Evolutionary conservation across 2,329 filamentous ascomycete genomes (phyloP).

Genomic region (Trichoderma pleuroti): DNA sequence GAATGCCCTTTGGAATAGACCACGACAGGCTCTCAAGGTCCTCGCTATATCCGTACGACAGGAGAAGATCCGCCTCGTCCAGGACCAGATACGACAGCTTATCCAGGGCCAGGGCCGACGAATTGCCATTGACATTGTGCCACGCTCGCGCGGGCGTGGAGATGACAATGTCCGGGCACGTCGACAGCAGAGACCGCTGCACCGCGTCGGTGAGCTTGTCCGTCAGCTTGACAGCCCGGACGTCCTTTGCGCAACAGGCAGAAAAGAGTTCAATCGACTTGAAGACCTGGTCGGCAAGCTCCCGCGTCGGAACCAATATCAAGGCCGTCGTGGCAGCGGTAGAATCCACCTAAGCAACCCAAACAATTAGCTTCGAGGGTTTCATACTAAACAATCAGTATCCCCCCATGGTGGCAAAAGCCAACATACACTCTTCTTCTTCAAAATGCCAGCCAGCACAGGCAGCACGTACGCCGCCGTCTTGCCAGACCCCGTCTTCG

Average conservation of each 20-base stretch:
- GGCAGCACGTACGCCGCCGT: slow-evolving; percentile 94
- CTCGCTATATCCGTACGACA: slow-evolving; percentile 91
- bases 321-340: slow-evolving; percentile 65
- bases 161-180: slow-evolving; percentile 83
- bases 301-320: slow-evolving; percentile 88
- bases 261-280: slow-evolving; percentile 74
- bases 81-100: slow-evolving; percentile 76
- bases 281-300: slow-evolving; percentile 87
- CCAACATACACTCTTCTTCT: slow-evolving; percentile 63
- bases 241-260: slow-evolving; percentile 78
- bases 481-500: slow-evolving; percentile 94
- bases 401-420: not conserved
- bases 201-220: slow-evolving; percentile 88
- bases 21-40: slow-evolving; percentile 78
- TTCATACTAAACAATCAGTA: not conserved
- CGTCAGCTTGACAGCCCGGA: slow-evolving; percentile 80
- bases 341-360: slow-evolving; percentile 42
- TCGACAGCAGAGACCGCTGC: slow-evolving; percentile 79
- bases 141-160: slow-evolving; percentile 85
- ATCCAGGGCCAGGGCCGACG: slow-evolving; percentile 61
- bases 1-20: slow-evolving; percentile 76
- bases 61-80: slow-evolving; percentile 89
- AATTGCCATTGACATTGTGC: slow-evolving; percentile 68
- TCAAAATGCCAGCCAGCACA: slow-evolving; percentile 78
- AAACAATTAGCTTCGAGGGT: not conserved